Evolutionary conservation across 2,329 filamentous ascomycete genomes (phyloP).

Genomic region (Stachybotrys echinatus): DNA sequence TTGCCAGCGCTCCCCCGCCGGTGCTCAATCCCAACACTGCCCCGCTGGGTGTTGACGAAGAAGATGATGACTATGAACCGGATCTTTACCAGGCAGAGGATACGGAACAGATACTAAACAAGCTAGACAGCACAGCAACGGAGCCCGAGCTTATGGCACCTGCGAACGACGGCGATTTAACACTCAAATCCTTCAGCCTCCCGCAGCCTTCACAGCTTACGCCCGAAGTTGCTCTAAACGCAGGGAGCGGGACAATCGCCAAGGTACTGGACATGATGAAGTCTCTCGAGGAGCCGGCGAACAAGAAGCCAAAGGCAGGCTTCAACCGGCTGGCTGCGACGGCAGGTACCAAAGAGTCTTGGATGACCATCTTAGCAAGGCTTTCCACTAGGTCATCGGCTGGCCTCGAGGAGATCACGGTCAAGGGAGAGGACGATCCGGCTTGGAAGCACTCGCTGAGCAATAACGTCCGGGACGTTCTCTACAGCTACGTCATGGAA

Average conservation of each 20-base stretch:
- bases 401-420: conserved; percentile 55
- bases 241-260: conserved; percentile 68
- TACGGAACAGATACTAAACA: conserved; percentile 71
- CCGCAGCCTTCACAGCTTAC: conserved; percentile 71
- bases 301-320: conserved; percentile 62
- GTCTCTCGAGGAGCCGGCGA: conserved; percentile 61
- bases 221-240: conserved; percentile 63
- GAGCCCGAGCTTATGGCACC: conserved; percentile 27
- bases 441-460: conserved; percentile 43
- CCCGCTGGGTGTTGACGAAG: conserved; percentile 65
- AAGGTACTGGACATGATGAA: conserved; percentile 76
- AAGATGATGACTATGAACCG: conserved; percentile 85
- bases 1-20: conserved; percentile 39
- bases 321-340: conserved; percentile 81
- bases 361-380: conserved; percentile 82
- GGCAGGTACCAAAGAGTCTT: conserved; percentile 80
- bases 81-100: conserved; percentile 76
- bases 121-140: conserved; percentile 64
- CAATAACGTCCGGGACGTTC: conserved; percentile 69
- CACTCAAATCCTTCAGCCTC: conserved; percentile 73
- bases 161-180: conserved; percentile 38
- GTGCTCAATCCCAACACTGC: conserved; percentile 53
- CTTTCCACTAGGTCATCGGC: conserved; percentile 75
- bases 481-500: conserved; percentile 83
- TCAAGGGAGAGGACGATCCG: conserved; percentile 53